Evolutionary conservation across 2,329 filamentous ascomycete species (phyloP), one percentile per base, ranked within the genome.

Genomic region (Fusarium goolgardi): DNA sequence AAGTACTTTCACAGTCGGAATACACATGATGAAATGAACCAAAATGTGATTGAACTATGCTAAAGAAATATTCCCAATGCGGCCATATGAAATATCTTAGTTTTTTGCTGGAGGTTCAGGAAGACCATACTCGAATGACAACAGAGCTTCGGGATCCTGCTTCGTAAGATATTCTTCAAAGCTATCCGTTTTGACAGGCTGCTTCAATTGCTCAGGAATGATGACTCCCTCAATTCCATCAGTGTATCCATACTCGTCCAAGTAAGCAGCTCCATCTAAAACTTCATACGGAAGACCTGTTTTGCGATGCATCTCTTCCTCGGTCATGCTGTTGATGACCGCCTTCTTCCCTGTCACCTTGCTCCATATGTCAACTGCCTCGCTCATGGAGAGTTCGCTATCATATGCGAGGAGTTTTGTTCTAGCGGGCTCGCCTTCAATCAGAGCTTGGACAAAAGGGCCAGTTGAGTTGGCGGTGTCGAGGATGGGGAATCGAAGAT

Each of bases 371-470:
- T 78, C 73, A 2, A 78, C 55, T 2, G 75, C 66, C 35, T 83
- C 75, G 0, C 59, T 65, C 1, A 81, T 55, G 0, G 71, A 78
- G 11, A 81, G 47, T 46, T 78, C 75, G 46, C 75, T 78, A 47
- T 84, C 79, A 55, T 82, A 84, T 1, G 82, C 84, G 2, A 84
- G 67, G 2, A 86, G 71, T 29, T 80, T 83, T 2, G 74, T 80
- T 0, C 79, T 77, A 0, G 78, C 63, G 0, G 69, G 70, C 51
- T 83, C 80, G 23, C 79, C 73, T 34, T 81, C 77, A 6, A 85
- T 41, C 25, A 85, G 72, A 0, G 81, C 79, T 13, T 73, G 75
- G 2, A 85, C 82, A 35, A 84, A 84, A 0, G 74, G 71, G 0
- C 83, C 84, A 0, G 81, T 81, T 2, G 80, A 81, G 3, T 69